Evolutionary conservation across 2,329 filamentous ascomycete species (phyloP).

Genomic region (Mycosphaerella sp.): DNA sequence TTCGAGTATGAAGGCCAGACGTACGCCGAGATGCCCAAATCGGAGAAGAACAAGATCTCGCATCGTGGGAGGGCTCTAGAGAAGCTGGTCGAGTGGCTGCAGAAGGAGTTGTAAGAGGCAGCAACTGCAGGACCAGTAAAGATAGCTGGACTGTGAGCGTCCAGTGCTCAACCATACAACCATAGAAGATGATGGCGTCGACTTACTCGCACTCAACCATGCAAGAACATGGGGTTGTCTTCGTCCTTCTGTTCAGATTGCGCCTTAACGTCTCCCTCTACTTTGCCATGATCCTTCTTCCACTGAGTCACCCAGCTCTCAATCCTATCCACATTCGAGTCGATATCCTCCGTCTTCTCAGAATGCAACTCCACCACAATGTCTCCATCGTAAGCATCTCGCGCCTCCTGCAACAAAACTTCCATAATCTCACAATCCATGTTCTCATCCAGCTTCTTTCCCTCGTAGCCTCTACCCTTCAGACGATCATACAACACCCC

Average conservation of each 20-base stretch:
- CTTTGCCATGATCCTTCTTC: conserved; percentile 58
- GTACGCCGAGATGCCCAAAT: conserved; percentile 91
- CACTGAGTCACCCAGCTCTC: conserved; percentile 76
- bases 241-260: conserved; percentile 30
- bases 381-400: conserved; percentile 76
- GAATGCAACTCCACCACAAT: conserved; percentile 86
- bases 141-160: neutral
- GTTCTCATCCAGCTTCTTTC: conserved; percentile 90
- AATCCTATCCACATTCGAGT: conserved; percentile 79
- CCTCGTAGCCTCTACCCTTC: conserved; percentile 68
- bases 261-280: conserved; percentile 27
- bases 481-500: conserved; percentile 78
- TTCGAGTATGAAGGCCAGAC: conserved; percentile 93
- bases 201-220: conserved; percentile 24
- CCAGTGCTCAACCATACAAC: neutral
- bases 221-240: conserved; percentile 33
- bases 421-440: conserved; percentile 97
- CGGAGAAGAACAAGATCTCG: conserved; percentile 83
- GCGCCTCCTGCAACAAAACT: conserved; percentile 82
- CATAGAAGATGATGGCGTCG: neutral
- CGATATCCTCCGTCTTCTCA: conserved; percentile 75
- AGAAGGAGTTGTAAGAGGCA: conserved; percentile 28
- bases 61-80: conserved; percentile 82
- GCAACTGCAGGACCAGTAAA: too few species aligned
- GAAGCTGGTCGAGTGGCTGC: conserved; percentile 73